phyloP scores from a whole-genome alignment of 164 flowering plant genomes.

The Stephania japonica region DNA sequence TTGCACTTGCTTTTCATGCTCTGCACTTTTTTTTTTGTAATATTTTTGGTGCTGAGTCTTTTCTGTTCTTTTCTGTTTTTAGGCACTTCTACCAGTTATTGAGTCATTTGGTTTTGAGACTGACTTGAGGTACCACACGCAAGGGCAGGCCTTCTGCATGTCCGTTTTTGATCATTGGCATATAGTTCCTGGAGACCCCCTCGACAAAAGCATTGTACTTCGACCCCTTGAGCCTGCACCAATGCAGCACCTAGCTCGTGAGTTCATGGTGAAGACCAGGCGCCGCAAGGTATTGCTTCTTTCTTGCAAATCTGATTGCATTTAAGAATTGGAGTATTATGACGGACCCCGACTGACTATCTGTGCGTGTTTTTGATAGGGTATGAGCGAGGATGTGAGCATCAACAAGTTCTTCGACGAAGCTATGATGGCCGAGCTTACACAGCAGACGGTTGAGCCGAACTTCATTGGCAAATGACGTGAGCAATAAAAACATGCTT shows the following conservation, averaged over 20 bases:
- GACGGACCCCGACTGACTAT: background rate
- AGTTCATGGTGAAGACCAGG: constrained; percentile 97
- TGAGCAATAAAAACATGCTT: constrained; percentile 10
- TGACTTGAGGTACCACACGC: constrained; percentile 92
- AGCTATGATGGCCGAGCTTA: constrained; percentile 91
- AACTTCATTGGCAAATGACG: constrained; percentile 59
- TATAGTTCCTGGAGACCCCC: constrained; percentile 96
- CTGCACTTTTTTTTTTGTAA: background rate
- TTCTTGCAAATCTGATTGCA: background rate
- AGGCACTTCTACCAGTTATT: constrained; percentile 96
- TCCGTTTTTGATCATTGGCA: constrained; percentile 98
- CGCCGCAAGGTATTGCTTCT: constrained; percentile 74
- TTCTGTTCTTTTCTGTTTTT: constrained; percentile 14
- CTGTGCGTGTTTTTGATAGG: constrained; percentile 39
- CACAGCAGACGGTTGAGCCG: constrained; percentile 87
- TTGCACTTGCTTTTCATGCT: background rate
- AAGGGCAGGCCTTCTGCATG: constrained; percentile 87
- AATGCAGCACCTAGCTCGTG: constrained; percentile 95
- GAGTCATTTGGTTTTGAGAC: constrained; percentile 99
- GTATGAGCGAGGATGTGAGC: constrained; percentile 99
- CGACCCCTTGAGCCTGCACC: constrained; percentile 98
- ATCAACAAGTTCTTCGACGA: constrained; percentile 95
- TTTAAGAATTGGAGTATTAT: background rate
- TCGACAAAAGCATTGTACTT: constrained; percentile 84
- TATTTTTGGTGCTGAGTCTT: background rate